Percentiles rank a stretch among this genome's conserved stretches.
These are phyloP conservation scores for Vitis hybrid DNA, from an alignment of 177 flowering plant genomes.

Conservation along the genomic window DNA sequence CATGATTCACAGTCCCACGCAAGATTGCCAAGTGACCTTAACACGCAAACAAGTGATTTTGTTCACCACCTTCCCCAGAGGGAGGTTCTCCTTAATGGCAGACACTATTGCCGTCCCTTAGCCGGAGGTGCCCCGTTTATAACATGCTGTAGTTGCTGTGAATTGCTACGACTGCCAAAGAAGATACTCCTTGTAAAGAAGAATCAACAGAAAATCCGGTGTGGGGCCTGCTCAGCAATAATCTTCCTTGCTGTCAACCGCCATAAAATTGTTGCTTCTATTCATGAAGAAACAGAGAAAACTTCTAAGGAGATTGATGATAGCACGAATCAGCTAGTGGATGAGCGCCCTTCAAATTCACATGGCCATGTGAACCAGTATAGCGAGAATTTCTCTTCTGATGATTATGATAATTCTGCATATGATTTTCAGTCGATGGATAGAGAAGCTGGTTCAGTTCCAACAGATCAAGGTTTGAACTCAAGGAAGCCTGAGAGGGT, in stretches of 20 bases:
- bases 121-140: slow-evolving; percentile 83
- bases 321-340: slow-evolving; percentile 25
- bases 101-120: slow-evolving; percentile 44
- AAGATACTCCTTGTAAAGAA: slow-evolving; percentile 28
- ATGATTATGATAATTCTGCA: slow-evolving; percentile 53
- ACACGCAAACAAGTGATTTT: slow-evolving; percentile 36
- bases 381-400: slow-evolving; percentile 45
- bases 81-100: slow-evolving; percentile 26
- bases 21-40: slow-evolving; percentile 50
- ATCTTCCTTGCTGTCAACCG: slow-evolving; percentile 37
- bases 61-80: slow-evolving; percentile 33
- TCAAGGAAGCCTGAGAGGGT: slow-evolving; percentile 32
- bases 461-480: slow-evolving; percentile 17
- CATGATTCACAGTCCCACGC: slow-evolving; percentile 28
- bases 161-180: slow-evolving; percentile 65
- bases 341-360: slow-evolving; percentile 20
- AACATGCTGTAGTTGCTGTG: slow-evolving; percentile 69
- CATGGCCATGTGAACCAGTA: slow-evolving; percentile 21
- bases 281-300: slow-evolving; percentile 24
- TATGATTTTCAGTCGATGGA: slow-evolving; percentile 56
- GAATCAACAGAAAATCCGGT: slow-evolving; percentile 45
- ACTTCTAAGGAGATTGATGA: slow-evolving; percentile 19
- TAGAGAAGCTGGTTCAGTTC: slow-evolving; percentile 25
- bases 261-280: slow-evolving; percentile 44
- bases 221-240: slow-evolving; percentile 75